These are phyloP conservation scores for Haematococcus sp. DNA, from an alignment of 139 green algal genomes.

Conservation along the genomic window DNA sequence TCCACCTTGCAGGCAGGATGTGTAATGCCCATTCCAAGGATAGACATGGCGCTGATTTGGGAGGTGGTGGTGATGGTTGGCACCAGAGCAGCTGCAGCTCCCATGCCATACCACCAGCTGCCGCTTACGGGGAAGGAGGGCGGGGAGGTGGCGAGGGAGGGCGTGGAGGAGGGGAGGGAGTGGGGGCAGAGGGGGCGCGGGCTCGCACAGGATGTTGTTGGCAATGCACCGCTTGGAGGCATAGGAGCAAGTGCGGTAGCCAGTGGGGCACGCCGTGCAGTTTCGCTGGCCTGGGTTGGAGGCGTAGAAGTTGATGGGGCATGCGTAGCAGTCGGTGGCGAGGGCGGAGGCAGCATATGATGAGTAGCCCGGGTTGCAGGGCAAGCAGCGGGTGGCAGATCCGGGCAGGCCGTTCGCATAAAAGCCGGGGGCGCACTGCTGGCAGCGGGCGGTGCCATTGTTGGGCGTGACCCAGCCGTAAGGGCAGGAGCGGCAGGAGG, in stretches of 20 bases:
- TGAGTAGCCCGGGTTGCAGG: neutral
- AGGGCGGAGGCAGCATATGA: neutral
- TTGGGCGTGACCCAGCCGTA: neutral
- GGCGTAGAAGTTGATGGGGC: neutral
- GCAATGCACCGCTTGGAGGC: neutral
- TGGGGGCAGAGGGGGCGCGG: neutral
- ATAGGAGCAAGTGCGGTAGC: neutral
- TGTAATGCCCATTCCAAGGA: too few relatives aligned
- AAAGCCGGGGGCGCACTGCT: neutral
- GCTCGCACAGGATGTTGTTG: neutral
- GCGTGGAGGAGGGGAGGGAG: neutral
- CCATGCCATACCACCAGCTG: too few relatives aligned
- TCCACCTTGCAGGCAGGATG: too few relatives aligned
- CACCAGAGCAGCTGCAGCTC: too few relatives aligned
- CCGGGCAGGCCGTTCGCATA: neutral
- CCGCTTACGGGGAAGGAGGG: neutral
- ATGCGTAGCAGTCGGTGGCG: neutral
- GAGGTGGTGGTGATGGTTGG: too few relatives aligned
- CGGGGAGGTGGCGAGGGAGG: neutral
- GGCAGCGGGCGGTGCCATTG: conserved; percentile 2
- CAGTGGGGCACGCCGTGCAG: conserved; percentile 8
- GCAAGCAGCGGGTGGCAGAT: neutral
- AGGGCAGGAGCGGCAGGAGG: neutral
- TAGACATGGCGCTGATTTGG: too few relatives aligned
- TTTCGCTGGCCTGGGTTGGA: neutral